These are phyloP conservation scores for Sordariomycetes sp. DNA, from an alignment of 2,329 filamentous ascomycete genomes.

Conservation along the genomic window DNA sequence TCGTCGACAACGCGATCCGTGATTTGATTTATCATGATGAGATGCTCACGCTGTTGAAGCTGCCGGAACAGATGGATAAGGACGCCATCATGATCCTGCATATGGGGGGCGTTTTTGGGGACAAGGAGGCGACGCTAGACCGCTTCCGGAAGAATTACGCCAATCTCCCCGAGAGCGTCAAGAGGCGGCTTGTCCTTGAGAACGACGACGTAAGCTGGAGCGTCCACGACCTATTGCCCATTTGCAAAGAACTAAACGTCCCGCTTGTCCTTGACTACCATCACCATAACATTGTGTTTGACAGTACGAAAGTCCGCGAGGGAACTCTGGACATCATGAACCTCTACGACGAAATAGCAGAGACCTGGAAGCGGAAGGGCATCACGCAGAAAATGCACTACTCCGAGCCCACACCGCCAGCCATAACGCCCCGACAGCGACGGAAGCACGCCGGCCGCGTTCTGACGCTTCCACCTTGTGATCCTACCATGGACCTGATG, in stretches of 20 bases:
- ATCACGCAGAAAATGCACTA: conserved; percentile 98
- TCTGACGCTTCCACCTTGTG: conserved; percentile 67
- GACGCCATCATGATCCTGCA: conserved; percentile 93
- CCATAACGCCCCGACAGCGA: conserved; percentile 63
- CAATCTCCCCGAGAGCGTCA: conserved; percentile 53
- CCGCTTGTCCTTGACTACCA: conserved; percentile 87
- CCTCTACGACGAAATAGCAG: conserved; percentile 63
- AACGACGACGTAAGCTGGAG: conserved; percentile 91
- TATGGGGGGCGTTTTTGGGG: conserved; percentile 82
- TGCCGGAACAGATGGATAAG: conserved; percentile 65
- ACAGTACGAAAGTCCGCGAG: conserved; percentile 58
- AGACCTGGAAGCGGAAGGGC: conserved; percentile 71
- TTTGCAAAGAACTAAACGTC: conserved; percentile 91
- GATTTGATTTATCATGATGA: conserved; percentile 86
- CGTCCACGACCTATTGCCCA: conserved; percentile 79
- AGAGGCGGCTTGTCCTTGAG: conserved; percentile 73
- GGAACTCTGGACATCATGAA: conserved; percentile 69
- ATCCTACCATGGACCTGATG: conserved; percentile 86
- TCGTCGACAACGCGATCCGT: conserved; percentile 63
- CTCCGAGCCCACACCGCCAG: conserved; percentile 52
- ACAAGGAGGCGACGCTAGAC: conserved; percentile 66
- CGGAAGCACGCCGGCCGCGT: conserved; percentile 80
- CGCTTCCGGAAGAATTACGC: conserved; percentile 68
- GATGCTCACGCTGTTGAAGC: conserved; percentile 60
- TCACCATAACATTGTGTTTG: conserved; percentile 90